Evolutionary conservation across 495 filamentous ascomycete genomes (phyloP).

Genomic region (Cladorrhinum samala): DNA sequence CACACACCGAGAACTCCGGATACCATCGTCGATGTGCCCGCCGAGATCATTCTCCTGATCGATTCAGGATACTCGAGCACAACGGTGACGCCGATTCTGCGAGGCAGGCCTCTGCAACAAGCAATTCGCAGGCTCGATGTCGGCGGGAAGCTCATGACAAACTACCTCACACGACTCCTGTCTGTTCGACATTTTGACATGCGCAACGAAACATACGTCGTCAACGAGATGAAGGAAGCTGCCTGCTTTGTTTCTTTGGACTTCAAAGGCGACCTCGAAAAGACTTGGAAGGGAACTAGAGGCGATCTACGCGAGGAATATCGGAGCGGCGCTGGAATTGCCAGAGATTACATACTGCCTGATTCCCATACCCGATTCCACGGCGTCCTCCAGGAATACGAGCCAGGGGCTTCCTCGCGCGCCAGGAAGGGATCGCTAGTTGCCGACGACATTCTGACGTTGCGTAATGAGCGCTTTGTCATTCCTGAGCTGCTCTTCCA

Average conservation of each 20-base stretch:
- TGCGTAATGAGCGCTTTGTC: conserved; percentile 86
- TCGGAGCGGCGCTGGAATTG: conserved; percentile 59
- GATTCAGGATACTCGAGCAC: conserved; percentile 94
- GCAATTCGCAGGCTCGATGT: conserved; percentile 83
- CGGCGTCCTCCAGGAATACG: conserved; percentile 71
- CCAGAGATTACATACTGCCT: conserved; percentile 88
- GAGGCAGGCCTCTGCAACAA: conserved; percentile 70
- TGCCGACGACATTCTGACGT: conserved; percentile 75
- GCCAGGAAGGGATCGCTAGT: conserved; percentile 55
- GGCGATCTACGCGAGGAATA: conserved; percentile 41
- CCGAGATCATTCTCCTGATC: conserved; percentile 78
- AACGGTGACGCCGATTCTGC: conserved; percentile 79
- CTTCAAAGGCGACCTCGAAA: conserved; percentile 74
- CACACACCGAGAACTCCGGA: conserved; percentile 38
- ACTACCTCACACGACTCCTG: conserved; percentile 82
- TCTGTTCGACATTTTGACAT: conserved; percentile 91
- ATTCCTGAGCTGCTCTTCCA: conserved; percentile 88
- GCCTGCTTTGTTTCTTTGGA: conserved; percentile 77
- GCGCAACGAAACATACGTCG: conserved; percentile 84
- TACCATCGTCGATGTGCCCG: conserved; percentile 46
- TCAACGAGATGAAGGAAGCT: conserved; percentile 92
- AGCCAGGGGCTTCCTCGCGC: conserved; percentile 49
- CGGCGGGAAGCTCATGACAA: conserved; percentile 91
- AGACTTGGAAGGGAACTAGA: conserved; percentile 72
- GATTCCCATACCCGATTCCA: conserved; percentile 73